These are phyloP conservation scores for Nakaseomyces kungkrabaensis DNA, from an alignment of 1,139 yeast genomes.

Conservation along the genomic window DNA sequence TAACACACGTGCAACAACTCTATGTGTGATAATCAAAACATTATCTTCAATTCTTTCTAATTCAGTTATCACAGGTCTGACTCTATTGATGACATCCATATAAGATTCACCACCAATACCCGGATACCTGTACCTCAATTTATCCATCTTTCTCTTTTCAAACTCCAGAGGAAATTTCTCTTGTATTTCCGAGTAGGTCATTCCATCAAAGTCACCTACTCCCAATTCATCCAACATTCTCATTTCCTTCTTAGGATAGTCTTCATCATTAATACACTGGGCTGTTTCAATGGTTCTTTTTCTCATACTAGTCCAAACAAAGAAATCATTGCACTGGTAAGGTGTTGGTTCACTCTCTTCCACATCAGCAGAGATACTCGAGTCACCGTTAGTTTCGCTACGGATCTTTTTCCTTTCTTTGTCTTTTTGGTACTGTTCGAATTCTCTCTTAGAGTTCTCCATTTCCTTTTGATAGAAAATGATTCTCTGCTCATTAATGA, in stretches of 20 bases:
- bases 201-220: slow-evolving; percentile 85
- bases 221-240: slow-evolving; percentile 89
- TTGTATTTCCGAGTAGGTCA: slow-evolving; percentile 81
- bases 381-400: slow-evolving; percentile 21
- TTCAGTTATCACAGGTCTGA: slow-evolving; percentile 85
- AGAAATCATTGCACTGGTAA: slow-evolving; percentile 42
- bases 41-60: slow-evolving; percentile 88
- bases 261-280: slow-evolving; percentile 57
- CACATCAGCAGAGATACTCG: slow-evolving; percentile 9
- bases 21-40: slow-evolving; percentile 70
- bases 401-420: background rate
- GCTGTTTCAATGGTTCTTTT: slow-evolving; percentile 72
- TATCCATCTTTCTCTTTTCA: slow-evolving; percentile 61
- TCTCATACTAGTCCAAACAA: slow-evolving; percentile 91
- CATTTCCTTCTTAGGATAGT: slow-evolving; percentile 77
- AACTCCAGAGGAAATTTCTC: slow-evolving; percentile 66
- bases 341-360: background rate
- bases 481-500: slow-evolving; percentile 62
- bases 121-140: slow-evolving; percentile 79
- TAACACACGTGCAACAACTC: slow-evolving; percentile 82
- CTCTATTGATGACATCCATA: slow-evolving; percentile 80
- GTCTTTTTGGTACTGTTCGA: slow-evolving; percentile 4
- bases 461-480: slow-evolving; percentile 61
- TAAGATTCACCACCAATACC: slow-evolving; percentile 98
- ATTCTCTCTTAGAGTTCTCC: slow-evolving; percentile 34